These are phyloP conservation scores for Serpula lacrymans DNA, from an alignment of 768 basidiomycete genomes.

Conservation along the genomic window DNA sequence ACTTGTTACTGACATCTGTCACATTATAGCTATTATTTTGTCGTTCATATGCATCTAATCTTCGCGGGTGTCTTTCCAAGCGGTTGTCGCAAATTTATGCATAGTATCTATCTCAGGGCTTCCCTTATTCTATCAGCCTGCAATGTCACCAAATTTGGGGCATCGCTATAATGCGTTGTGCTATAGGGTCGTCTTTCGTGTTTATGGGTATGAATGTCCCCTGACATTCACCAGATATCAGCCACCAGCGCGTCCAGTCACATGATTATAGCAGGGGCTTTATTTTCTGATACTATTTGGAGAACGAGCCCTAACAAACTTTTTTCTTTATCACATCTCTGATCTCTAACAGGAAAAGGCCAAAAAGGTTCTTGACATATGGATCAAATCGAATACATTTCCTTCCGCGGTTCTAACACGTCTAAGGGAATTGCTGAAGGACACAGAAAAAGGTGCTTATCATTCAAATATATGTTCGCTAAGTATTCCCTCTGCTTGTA, in stretches of 20 bases:
- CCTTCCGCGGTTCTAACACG: constrained; percentile 70
- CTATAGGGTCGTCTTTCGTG: neutral
- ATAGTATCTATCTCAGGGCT: neutral
- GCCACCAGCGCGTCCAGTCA: constrained; percentile 24
- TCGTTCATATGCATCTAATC: neutral
- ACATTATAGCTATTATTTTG: neutral
- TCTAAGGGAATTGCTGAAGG: constrained; percentile 66
- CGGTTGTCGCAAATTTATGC: neutral
- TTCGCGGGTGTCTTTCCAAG: neutral
- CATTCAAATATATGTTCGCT: constrained; percentile 64
- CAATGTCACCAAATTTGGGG: too few relatives aligned
- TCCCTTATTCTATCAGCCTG: neutral
- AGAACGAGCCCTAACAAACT: constrained; percentile 40
- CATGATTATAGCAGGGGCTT: constrained; percentile 24
- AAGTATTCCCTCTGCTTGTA: constrained; percentile 69
- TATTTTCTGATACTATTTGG: constrained; percentile 20
- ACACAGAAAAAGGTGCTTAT: constrained; percentile 86
- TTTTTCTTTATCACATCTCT: constrained; percentile 30
- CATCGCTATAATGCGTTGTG: neutral
- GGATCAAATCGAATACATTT: constrained; percentile 91
- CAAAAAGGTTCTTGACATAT: constrained; percentile 96
- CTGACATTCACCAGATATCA: too few relatives aligned
- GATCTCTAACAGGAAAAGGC: constrained; percentile 89
- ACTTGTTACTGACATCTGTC: constrained; percentile 3
- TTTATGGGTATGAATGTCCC: too few relatives aligned